Base-by-base conservation (phyloP, 1,284 basidiomycete genomes). In the Moesziomyces sp. region DNA sequence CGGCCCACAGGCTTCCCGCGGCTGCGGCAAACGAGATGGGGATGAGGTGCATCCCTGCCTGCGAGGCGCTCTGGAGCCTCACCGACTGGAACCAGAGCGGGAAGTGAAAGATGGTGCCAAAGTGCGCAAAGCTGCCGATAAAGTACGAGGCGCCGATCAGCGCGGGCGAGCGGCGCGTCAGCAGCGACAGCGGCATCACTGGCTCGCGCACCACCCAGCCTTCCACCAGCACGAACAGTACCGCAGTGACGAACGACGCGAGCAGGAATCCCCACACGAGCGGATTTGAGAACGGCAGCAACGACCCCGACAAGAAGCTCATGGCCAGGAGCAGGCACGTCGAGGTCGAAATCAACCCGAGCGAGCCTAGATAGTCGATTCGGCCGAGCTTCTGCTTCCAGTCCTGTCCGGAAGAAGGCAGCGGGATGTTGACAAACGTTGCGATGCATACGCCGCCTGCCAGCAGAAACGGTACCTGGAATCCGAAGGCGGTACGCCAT, bases 41-140 rank as follows among this genome's bases (percentile, higher is more conserved):
- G 11, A 93, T 84, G 18, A 94, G 83, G 81, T 94, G 93, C 1
- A 91, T 85, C 9, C 93, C 93, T 8, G 87, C 89, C 67, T 88
- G 87, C 35, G 90, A 88, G 18, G 93, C 88, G 16, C 89, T 89
- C 76, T 89, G 87, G 56, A 93, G 86, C 64, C 89, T 86, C 8
- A 94, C 92, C 0, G 91, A 92, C 84, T 94, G 92, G 84, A 93
- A 94, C 90, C 90, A 93, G 84, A 91, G 91, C 2, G 93, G 93
- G 82, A 89, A 92, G 84, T 92, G 92, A 84, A 92, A 72, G 34
- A 72, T 61, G 47, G 50, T 56, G 6, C 63, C 54, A 52, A 72
- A 58, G 44, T 72, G 58, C 5, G 68, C 58, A 21, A 61, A 61
- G 54, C 58, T 62, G 21, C 68, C 68, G 8, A 72, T 43, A 24